Evolutionary conservation across 2,329 filamentous ascomycete genomes (phyloP), one percentile per base, ranked within the genome.

Genomic region (Grosmannia serpens): DNA sequence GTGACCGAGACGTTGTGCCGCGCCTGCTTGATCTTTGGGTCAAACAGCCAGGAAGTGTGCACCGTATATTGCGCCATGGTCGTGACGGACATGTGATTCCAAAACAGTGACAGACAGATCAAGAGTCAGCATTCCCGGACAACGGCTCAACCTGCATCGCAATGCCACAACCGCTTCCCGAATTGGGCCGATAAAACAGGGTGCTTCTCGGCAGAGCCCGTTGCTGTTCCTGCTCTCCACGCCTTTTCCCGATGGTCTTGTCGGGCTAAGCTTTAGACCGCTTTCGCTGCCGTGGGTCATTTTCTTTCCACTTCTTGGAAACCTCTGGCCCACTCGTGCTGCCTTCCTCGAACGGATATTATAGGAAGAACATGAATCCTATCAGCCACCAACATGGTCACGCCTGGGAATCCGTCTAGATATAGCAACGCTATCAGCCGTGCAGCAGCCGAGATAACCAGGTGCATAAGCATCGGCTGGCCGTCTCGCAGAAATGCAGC

Each of bases 31-130:
- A 68, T 62, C 57, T 71, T 73, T 0, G 77, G 71, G 58, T 79
- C 74, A 64, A 79, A 80, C 4, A 79, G 68, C 24, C 70, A 66
- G 4, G 74, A 74, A 1, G 77, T 77, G 64, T 80, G 77, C 26
- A 80, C 41, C 2, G 41, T 44, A 20, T 44, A 44, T n/a, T 44
- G 41, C 4, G 20, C 41, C 41, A 44, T 44, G 20, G 38, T 41
- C 3, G 35, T 17, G 35, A 38, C 13, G 35, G 15, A 6, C 35
- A 38, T 38, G 35, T 38, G 15, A 38, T 38, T n/a, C n/a, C n/a
- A n/a, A n/a, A n/a, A n/a, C n/a, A n/a, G n/a, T n/a, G n/a, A n/a
- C n/a, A n/a, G n/a, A n/a, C n/a, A n/a, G 35, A 15, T 38, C 13
- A 13, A 4, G 17, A 38, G 35, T 38, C 35, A 38, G 13, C 35